Percentiles rank a stretch among this genome's conserved stretches.
Conservation (phyloP, 805 yeast genomes). For the Wickerhamiella nectarea region DNA sequence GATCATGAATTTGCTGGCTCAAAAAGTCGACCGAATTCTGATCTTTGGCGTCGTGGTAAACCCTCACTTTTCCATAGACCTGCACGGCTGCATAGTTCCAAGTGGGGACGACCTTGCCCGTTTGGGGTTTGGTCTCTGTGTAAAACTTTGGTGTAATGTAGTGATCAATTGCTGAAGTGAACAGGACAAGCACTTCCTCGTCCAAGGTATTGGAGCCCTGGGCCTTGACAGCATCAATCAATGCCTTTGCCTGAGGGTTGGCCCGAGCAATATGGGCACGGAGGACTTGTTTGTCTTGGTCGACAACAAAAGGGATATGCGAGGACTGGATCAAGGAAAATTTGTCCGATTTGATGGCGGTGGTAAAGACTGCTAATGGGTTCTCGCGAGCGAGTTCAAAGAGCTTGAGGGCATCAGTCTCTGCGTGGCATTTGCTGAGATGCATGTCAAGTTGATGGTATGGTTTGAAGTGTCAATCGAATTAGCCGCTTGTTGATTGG, state of each 20-base stretch:
- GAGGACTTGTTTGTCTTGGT: conserved; percentile 30
- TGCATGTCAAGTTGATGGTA: neutral
- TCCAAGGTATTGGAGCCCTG: conserved; percentile 40
- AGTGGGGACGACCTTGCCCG: conserved; percentile 55
- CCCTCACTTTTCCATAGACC: conserved; percentile 36
- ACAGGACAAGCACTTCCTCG: neutral
- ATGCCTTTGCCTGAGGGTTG: conserved; percentile 34
- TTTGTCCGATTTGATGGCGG: conserved; percentile 27
- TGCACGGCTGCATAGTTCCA: conserved; percentile 54
- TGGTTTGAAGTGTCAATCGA: neutral
- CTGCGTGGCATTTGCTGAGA: neutral
- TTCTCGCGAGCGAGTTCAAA: conserved; percentile 30
- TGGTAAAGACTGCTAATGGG: conserved; percentile 33
- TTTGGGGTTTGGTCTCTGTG: conserved; percentile 33
- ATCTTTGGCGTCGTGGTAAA: conserved; percentile 29
- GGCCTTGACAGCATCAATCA: conserved; percentile 28
- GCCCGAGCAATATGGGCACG: conserved; percentile 42
- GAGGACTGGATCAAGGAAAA: conserved; percentile 36
- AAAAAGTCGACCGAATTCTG: conserved; percentile 28
- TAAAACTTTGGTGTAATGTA: conserved; percentile 51
- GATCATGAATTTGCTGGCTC: conserved; percentile 30
- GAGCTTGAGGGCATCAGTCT: neutral
- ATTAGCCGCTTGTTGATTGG: neutral
- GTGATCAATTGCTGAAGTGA: conserved; percentile 19
- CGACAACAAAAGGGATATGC: conserved; percentile 42